Base-by-base conservation (phyloP, 2,329 filamentous ascomycete species). In the Claviceps sp. region DNA sequence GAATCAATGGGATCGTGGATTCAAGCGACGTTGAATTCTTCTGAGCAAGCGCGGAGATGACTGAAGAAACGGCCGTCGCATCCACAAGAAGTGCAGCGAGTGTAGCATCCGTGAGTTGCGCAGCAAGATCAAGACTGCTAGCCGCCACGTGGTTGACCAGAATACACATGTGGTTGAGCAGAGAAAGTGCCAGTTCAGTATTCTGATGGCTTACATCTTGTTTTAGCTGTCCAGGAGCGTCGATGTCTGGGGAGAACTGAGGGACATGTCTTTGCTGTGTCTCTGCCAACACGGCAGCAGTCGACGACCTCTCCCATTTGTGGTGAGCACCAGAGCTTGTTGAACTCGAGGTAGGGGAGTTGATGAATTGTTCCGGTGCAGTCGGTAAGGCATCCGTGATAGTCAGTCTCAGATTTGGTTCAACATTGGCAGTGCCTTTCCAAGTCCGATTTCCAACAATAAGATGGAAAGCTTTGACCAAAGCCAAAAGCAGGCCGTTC, bases 101-200 rank as follows among this genome's bases (percentile, higher is more conserved):
- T 9, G 60, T 53, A n/a, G 53, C 48, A 22, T 62, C 61, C 16
- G 58, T 52, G 38, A 62, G 51, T 38, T 26, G 54, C n/a, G 58
- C 59, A 4, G 56, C 57, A 16, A 57, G 56, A 11, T 52, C 54
- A 1, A 54, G 34, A 44, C 60, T 58, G 5, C 57, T 47, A 14
- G 18, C 44, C 30, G 55, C 57, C 20, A 60, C 56, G 34, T 59
- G 52, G 1, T 38, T 47, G 7, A 60, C 52, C 7, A 62, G 49
- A 13, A 50, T 43, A 2, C 60, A 57, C 8, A 60, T 48, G n/a
- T 50, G 50, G 14, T 47, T 47, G 5, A 62, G 45, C 13, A 62
- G 47, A 7, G 57, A 58, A 30, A 57, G 26, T 3, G 51, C 40
- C 8, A 53, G 30, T 11, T 52, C 18, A 11, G 30, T 5, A 8